Conservation (phyloP, 768 basidiomycete genomes). For the Suillus americanus region DNA sequence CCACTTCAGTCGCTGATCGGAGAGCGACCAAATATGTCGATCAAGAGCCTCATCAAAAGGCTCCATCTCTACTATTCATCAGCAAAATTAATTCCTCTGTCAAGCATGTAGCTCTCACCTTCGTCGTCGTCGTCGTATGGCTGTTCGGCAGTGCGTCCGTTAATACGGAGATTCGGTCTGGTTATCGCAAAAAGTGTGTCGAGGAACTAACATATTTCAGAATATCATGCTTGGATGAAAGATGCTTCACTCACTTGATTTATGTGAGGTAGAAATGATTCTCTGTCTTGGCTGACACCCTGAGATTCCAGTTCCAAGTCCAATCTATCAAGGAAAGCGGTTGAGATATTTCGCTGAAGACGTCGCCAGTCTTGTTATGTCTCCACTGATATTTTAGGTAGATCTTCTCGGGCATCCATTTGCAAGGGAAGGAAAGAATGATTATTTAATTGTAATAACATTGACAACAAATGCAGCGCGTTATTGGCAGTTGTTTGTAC, state of each 20-base stretch:
- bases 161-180: conserved; percentile 73
- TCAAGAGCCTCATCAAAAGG: conserved; percentile 88
- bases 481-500: not conserved
- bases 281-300: conserved; percentile 42
- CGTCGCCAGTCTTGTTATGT: conserved; percentile 66
- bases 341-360: conserved; percentile 52
- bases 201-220: conserved; percentile 46
- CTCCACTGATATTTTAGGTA: conserved; percentile 61
- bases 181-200: conserved; percentile 62
- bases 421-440: not conserved
- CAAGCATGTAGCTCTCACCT: conserved; percentile 34
- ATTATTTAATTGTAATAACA: not conserved
- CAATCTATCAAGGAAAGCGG: conserved; percentile 44
- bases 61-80: conserved; percentile 54
- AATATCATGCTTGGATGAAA: conserved; percentile 8
- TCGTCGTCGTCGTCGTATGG: conserved; percentile 50
- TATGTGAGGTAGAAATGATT: conserved; percentile 47
- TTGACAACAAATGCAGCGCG: not conserved
- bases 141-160: conserved; percentile 74
- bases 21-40: conserved; percentile 71
- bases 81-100: conserved; percentile 6
- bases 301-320: conserved; percentile 45
- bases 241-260: conserved; percentile 42
- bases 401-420: conserved; percentile 41
- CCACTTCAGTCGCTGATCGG: conserved; percentile 71